Conservation (phyloP, 208 protist species). For the Leptomonas seymouri region DNA sequence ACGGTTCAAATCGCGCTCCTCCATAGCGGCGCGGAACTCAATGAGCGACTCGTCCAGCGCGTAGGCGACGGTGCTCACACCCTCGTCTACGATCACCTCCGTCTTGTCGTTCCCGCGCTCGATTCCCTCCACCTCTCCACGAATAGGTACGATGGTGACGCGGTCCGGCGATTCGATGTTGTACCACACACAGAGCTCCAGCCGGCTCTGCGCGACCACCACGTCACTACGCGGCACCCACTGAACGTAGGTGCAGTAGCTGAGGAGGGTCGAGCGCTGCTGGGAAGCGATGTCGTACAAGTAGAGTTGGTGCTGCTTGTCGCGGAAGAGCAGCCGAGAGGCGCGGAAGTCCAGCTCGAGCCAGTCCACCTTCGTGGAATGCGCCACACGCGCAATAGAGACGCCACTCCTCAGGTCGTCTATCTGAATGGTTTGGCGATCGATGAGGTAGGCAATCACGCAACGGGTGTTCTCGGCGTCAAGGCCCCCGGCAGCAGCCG, state of each 20-base stretch:
- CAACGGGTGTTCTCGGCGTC: constrained; percentile 57
- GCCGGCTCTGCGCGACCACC: constrained; percentile 97
- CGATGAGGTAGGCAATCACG: constrained; percentile 97
- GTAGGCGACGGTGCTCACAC: constrained; percentile 94
- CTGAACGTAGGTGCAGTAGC: constrained; percentile 97
- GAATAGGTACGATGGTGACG: constrained; percentile 95
- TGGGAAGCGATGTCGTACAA: constrained; percentile 94
- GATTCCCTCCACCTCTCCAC: constrained; percentile 97
- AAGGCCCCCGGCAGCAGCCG: background rate
- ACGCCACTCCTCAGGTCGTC: constrained; percentile 91
- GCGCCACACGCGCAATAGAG: constrained; percentile 88
- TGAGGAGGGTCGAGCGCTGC: constrained; percentile 91
- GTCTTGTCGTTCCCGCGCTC: constrained; percentile 94
- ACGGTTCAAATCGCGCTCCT: constrained; percentile 91
- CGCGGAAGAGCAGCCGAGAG: constrained; percentile 96
- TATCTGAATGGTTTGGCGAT: constrained; percentile 95
- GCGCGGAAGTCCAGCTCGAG: constrained; percentile 95
- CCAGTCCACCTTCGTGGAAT: constrained; percentile 96
- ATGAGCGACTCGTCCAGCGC: constrained; percentile 97
- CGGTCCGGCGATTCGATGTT: constrained; percentile 94
- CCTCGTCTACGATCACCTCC: constrained; percentile 97
- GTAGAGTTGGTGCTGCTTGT: constrained; percentile 95
- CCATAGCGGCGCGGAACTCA: constrained; percentile 96
- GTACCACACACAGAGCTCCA: constrained; percentile 98
- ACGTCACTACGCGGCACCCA: constrained; percentile 98